Percentiles rank a stretch among this genome's conserved stretches.
Conservation (phyloP, 2,329 filamentous ascomycete species). For the Thelonectria discophora region DNA sequence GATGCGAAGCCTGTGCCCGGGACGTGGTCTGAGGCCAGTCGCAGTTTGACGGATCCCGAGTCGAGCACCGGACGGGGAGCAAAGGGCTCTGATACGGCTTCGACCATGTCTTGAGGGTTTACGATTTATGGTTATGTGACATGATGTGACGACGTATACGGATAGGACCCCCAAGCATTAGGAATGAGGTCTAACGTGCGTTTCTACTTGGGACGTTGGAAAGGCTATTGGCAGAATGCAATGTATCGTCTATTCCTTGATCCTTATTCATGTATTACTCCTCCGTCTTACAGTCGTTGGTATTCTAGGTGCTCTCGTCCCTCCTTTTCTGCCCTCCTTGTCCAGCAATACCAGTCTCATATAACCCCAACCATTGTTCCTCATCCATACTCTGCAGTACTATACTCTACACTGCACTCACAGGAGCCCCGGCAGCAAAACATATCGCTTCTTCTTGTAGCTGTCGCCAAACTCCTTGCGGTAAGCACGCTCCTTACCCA, state of each 20-base stretch:
- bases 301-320: not conserved
- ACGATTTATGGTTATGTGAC: not conserved
- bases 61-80: constrained; percentile 47
- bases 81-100: constrained; percentile 52
- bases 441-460: constrained; percentile 94
- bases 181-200: not conserved
- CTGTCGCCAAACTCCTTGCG: constrained; percentile 89
- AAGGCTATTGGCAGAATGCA: constrained; percentile 10
- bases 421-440: constrained; percentile 81
- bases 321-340: not conserved
- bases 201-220: not conserved
- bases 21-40: constrained; percentile 50
- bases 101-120: constrained; percentile 43
- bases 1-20: constrained; percentile 35
- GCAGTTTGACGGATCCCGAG: constrained; percentile 49
- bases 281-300: not conserved
- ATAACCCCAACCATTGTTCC: not conserved
- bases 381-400: no score
- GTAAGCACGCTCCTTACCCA: constrained; percentile 91
- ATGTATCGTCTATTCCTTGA: not conserved
- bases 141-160: constrained; percentile 6
- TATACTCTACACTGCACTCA: no score
- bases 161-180: not conserved
- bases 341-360: not conserved
- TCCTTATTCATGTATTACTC: not conserved